phyloP scores from a whole-genome alignment of 176 grass and related monocot species.

The Luzula sylvatica region DNA sequence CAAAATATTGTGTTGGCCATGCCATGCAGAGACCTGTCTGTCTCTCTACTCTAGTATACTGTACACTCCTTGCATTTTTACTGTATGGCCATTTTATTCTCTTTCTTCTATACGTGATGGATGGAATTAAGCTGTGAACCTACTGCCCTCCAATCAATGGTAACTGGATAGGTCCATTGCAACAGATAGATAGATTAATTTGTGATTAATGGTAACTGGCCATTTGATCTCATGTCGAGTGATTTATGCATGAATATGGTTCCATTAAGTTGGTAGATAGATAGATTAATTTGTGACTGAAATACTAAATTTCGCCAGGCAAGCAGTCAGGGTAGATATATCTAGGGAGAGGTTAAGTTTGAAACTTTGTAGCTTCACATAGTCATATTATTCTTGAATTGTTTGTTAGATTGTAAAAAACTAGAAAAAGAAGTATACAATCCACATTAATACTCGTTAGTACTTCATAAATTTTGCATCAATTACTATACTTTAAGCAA shows the following conservation, averaged over 20 bases:
- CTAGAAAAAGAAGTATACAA: too few species aligned
- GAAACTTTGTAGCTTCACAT: background rate
- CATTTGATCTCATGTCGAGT: too few species aligned
- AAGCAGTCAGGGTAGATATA: background rate
- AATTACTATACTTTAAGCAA: too few species aligned
- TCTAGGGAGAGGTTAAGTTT: background rate
- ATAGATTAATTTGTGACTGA: slow-evolving; percentile 13
- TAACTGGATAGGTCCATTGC: background rate
- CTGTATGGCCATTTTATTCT: background rate
- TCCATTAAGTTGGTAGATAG: too few species aligned
- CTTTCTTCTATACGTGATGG: background rate
- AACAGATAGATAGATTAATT: too few species aligned
- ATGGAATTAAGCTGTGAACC: background rate
- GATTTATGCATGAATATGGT: too few species aligned
- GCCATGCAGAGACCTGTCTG: slow-evolving; percentile 4
- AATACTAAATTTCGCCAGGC: slow-evolving; percentile 12
- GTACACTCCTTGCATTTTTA: background rate
- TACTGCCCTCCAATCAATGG: too few species aligned
- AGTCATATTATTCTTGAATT: too few species aligned
- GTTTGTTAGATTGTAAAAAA: too few species aligned
- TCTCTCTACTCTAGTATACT: background rate
- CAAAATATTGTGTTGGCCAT: slow-evolving; percentile 17
- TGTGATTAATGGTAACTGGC: too few species aligned
- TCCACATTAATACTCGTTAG: too few species aligned
- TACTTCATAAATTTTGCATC: too few species aligned